These are phyloP conservation scores for Nakazawaea holstii DNA, from an alignment of 805 yeast genomes.

Conservation along the genomic window DNA sequence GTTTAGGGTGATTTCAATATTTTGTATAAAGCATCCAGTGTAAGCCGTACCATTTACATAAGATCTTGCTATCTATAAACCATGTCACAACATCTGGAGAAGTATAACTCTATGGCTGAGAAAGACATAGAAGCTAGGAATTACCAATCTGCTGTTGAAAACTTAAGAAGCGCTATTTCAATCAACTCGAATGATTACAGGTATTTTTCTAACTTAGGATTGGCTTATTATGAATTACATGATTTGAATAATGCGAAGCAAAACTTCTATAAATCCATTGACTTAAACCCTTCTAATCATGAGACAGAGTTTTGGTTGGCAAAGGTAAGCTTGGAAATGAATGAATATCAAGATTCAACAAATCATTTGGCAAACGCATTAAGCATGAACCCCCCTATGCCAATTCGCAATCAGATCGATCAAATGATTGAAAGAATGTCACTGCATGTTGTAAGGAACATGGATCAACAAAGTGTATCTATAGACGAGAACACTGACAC, in stretches of 20 bases:
- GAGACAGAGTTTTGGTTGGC: constrained; percentile 4
- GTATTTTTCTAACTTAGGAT: constrained; percentile 1
- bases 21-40: too few species aligned
- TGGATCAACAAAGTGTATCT: constrained; percentile 5
- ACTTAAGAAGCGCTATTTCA: not conserved
- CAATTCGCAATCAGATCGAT: not conserved
- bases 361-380: not conserved
- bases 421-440: constrained; percentile 3
- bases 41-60: too few species aligned
- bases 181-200: not conserved
- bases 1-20: too few species aligned
- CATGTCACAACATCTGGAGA: constrained; percentile 5
- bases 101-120: not conserved
- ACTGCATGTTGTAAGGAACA: not conserved
- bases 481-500: constrained; percentile 4
- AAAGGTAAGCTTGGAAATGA: constrained; percentile 2
- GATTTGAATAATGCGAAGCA: not conserved
- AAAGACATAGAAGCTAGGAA: not conserved
- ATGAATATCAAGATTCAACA: not conserved
- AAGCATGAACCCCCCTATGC: constrained; percentile 3
- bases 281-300: not conserved
- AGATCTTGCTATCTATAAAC: not conserved
- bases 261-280: not conserved
- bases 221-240: not conserved
- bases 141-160: not conserved